Percentiles rank a stretch among this genome's conserved stretches.
These are phyloP conservation scores for Taiozyma sp. DNA, from an alignment of 1,139 yeast genomes.

Conservation along the genomic window DNA sequence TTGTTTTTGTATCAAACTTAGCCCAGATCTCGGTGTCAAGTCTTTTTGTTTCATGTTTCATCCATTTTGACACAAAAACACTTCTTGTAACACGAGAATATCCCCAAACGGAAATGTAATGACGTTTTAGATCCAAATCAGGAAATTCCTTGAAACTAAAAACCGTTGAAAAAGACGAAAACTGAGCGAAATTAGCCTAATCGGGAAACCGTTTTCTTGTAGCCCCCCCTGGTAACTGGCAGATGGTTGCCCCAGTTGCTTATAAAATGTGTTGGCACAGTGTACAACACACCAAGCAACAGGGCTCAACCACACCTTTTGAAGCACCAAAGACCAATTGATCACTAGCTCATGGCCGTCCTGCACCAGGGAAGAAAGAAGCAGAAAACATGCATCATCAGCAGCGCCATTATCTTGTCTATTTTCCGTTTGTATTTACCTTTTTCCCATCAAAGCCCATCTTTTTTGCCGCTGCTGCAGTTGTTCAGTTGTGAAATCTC, in stretches of 20 bases:
- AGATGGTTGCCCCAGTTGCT: background rate
- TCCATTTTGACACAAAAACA: background rate
- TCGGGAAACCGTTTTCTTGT: background rate
- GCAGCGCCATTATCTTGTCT: background rate
- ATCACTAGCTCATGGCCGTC: background rate
- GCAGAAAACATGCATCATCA: background rate
- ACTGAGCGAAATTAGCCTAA: background rate
- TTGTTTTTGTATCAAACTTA: too few relatives aligned
- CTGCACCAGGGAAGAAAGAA: background rate
- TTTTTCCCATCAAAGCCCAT: background rate
- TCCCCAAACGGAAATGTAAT: background rate
- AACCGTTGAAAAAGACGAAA: background rate
- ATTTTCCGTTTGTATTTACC: background rate
- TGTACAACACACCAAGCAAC: too few relatives aligned
- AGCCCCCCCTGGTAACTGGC: too few relatives aligned
- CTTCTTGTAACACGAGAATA: background rate
- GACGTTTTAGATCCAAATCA: background rate
- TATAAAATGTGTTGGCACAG: too few relatives aligned
- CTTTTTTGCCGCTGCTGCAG: too few relatives aligned
- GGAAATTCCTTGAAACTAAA: background rate
- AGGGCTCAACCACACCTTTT: too few relatives aligned
- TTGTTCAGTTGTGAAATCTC: constrained; percentile 10
- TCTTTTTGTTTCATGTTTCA: background rate
- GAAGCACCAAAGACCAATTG: background rate
- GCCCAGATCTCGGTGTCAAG: too few relatives aligned